These are phyloP conservation scores for Penicillium salamii DNA, from an alignment of 495 filamentous ascomycete species.

Conservation along the genomic window DNA sequence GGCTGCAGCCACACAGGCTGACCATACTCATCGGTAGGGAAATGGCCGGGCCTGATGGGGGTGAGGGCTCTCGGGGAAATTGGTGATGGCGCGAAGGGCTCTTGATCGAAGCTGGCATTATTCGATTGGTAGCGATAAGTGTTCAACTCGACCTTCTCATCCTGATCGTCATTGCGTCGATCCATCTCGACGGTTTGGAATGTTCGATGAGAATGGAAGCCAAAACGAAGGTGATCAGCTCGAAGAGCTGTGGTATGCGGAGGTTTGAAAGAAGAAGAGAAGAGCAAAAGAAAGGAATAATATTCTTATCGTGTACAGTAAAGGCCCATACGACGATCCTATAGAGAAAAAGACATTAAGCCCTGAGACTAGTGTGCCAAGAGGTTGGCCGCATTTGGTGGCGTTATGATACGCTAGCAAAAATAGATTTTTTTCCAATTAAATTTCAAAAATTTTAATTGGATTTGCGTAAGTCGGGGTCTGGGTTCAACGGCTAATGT, in stretches of 20 bases:
- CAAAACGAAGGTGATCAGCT: slow-evolving; percentile 20
- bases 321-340: neutral
- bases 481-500: neutral
- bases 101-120: slow-evolving; percentile 16
- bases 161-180: slow-evolving; percentile 18
- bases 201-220: slow-evolving; percentile 3
- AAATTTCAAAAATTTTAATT: too few relatives aligned
- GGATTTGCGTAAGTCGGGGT: neutral
- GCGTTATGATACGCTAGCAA: neutral
- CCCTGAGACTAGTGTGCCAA: slow-evolving; percentile 7
- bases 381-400: slow-evolving; percentile 3
- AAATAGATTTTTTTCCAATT: slow-evolving; percentile 3
- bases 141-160: slow-evolving; percentile 30
- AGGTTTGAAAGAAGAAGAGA: neutral
- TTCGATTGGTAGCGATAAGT: slow-evolving; percentile 11
- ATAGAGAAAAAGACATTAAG: slow-evolving; percentile 1
- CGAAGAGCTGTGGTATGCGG: slow-evolving; percentile 3
- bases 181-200: slow-evolving; percentile 7
- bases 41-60: slow-evolving; percentile 24
- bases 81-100: slow-evolving; percentile 4
- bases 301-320: neutral
- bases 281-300: neutral
- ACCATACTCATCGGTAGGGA: slow-evolving; percentile 17
- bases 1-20: slow-evolving; percentile 18
- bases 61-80: slow-evolving; percentile 17